Evolutionary conservation across 768 basidiomycete species (phyloP), one percentile per base, ranked within the genome.

Genomic region (Suillus sp.): DNA sequence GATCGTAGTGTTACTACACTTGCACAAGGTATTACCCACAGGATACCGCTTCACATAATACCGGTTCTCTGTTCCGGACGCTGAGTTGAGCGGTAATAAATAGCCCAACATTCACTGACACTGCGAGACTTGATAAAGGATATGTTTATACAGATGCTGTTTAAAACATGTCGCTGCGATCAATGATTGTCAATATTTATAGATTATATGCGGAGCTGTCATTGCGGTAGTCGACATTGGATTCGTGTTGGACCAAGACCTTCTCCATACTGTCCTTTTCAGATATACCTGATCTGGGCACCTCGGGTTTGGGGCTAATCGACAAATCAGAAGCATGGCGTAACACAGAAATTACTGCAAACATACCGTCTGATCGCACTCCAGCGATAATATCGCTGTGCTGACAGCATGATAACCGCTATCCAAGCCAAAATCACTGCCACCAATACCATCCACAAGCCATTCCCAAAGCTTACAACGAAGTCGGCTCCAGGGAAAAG

Each of bases 381-480:
- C 72, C 87, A 87, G 64, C 89, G 91, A 62, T 84, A 82, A 68
- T 89, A 92, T 18, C 83, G 84, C 35, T 86, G 79, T 20, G 85
- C 84, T 43, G 86, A 85, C 54, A 91, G 77, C n/a, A 84, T 69
- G 35, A 90, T 70, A 40, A 91, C 82, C 0, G 84, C 84, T 3
- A 83, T 50, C 88, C 90, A 92, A 1, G 83, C 81, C 66, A 85
- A 71, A 11, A 84, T 65, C 59, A 84, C 74, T 18, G 84, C 86
- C 4, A 70, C 78, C 47, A 92, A 67, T n/a, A 85, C 81, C 84
- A 93, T 83, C 90, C 90, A 92, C 9, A 88, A 82, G 10, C 74
- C 90, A 64, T 87, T 86, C n/a, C 91, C 90, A 73, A 84, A 90
- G 14, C 72, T 64, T 10, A 88, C 80, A 0, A 67, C 72, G 32